Base-by-base conservation (phyloP, 768 basidiomycete species). In the Russula ochroleuca region DNA sequence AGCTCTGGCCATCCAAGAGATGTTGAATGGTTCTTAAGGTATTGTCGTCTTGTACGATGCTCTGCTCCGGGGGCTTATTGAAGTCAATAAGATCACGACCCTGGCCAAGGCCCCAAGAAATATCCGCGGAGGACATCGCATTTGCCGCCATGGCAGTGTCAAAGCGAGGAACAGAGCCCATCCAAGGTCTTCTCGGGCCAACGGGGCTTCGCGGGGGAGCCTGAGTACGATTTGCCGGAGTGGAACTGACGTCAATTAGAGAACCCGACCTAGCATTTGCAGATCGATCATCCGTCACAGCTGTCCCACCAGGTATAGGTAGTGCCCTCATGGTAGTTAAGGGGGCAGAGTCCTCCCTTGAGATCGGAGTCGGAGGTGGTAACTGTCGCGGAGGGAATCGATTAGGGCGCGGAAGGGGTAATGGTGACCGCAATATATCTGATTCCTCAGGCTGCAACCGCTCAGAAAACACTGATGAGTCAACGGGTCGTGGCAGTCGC, bases 191-290 rank as follows among this genome's bases (percentile, higher is more conserved):
- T 48, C 75, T 74, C 47, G 82, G 79, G 65, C 80, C 85, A 59
- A 82, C 76, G 13, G 88, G 88, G 52, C 87, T 88, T 41, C 81
- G 82, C 53, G 86, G 85, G 31, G 86, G 84, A n/a, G n/a, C n/a
- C n/a, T n/a, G n/a, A 13, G 80, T 62, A 33, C 62, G 62, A 19
- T 58, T 59, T 10, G 40, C 53, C 11, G 65, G 25, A 25, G 48
- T 57, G 35, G 41, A 28, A 52, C 40, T 57, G 10, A 41, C 37
- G 28, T 58, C 61, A 41, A 23, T 50, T 13, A 68, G 41, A 31
- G 59, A 56, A 41, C 67, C 37, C 19, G 57, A 50, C 8, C 55
- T 60, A 8, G 54, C 33, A 13, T 66, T 59, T 40, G 63, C 37
- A 21, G 60, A 33, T 41, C 68, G 66, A 43, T 68, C 66, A 13